phyloP scores from a whole-genome alignment of 768 basidiomycete genomes.

The Amanita pallidorosea region DNA sequence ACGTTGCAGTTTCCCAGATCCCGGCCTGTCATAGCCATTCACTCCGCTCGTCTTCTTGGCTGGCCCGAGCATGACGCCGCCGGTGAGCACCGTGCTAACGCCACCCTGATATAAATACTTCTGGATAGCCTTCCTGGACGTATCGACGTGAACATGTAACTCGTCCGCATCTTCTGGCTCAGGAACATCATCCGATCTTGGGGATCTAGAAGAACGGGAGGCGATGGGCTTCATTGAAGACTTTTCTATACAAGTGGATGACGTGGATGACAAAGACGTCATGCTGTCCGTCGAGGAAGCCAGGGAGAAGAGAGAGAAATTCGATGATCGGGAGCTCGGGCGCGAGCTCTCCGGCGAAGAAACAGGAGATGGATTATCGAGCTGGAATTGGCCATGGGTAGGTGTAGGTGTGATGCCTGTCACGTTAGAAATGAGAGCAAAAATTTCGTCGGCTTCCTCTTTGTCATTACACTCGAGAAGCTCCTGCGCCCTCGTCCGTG shows the following conservation, averaged over 20 bases:
- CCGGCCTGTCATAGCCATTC: background rate
- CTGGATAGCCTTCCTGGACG: constrained; percentile 16
- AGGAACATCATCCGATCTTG: background rate
- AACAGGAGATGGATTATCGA: constrained; percentile 6
- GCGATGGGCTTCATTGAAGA: constrained; percentile 2
- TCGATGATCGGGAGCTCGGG: constrained; percentile 29
- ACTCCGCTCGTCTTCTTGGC: constrained; percentile 1
- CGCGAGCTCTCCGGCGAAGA: constrained; percentile 20
- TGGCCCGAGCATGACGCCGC: constrained; percentile 33
- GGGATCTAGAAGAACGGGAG: background rate
- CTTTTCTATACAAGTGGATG: constrained; percentile 11
- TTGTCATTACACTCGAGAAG: constrained; percentile 20
- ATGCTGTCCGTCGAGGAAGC: constrained; percentile 18
- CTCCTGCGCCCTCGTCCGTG: constrained; percentile 23
- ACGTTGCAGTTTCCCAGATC: background rate
- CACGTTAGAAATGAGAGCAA: constrained; percentile 22
- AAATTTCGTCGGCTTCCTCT: constrained; percentile 23
- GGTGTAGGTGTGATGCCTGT: constrained; percentile 24
- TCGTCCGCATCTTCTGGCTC: constrained; percentile 3
- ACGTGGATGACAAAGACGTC: constrained; percentile 21
- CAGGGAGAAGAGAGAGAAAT: constrained; percentile 16
- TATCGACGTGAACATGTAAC: constrained; percentile 14
- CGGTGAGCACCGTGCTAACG: constrained; percentile 30
- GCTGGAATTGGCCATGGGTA: constrained; percentile 18
- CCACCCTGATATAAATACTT: constrained; percentile 33